These are phyloP conservation scores for Lepraria neglecta DNA, from an alignment of 495 filamentous ascomycete species.

Conservation along the genomic window DNA sequence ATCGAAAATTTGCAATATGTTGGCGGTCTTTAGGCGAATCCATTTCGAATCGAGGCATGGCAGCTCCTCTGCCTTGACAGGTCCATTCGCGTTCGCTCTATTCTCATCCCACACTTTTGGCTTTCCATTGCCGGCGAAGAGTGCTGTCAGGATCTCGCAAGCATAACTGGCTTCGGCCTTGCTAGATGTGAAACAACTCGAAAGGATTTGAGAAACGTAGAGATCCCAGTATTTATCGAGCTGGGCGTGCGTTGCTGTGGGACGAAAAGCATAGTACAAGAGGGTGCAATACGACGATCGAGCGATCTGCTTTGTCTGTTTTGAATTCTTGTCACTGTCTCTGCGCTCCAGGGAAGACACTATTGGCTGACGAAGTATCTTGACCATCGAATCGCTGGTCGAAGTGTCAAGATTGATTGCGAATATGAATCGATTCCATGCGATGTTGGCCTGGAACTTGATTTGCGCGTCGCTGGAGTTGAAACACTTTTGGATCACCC, in stretches of 20 bases:
- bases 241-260: constrained; percentile 52
- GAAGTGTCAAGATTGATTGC: constrained; percentile 55
- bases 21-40: constrained; percentile 63
- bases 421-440: constrained; percentile 80
- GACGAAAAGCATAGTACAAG: constrained; percentile 79
- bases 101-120: constrained; percentile 66
- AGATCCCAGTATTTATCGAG: constrained; percentile 75
- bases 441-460: constrained; percentile 68
- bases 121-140: constrained; percentile 49
- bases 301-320: constrained; percentile 53
- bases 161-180: constrained; percentile 45
- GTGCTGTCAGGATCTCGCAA: constrained; percentile 56
- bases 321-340: constrained; percentile 48
- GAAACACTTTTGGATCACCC: constrained; percentile 74
- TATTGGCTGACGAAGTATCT: constrained; percentile 64
- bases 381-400: constrained; percentile 52
- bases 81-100: constrained; percentile 52
- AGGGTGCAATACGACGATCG: constrained; percentile 68
- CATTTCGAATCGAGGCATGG: constrained; percentile 77
- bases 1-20: constrained; percentile 54
- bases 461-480: constrained; percentile 68
- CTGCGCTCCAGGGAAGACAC: constrained; percentile 62
- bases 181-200: constrained; percentile 33
- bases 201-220: constrained; percentile 51
- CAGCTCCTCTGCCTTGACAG: constrained; percentile 62